Percentiles rank a stretch among this genome's conserved stretches.
These are phyloP conservation scores for Fusarium goolgardi DNA, from an alignment of 2,329 filamentous ascomycete genomes.

Conservation along the genomic window DNA sequence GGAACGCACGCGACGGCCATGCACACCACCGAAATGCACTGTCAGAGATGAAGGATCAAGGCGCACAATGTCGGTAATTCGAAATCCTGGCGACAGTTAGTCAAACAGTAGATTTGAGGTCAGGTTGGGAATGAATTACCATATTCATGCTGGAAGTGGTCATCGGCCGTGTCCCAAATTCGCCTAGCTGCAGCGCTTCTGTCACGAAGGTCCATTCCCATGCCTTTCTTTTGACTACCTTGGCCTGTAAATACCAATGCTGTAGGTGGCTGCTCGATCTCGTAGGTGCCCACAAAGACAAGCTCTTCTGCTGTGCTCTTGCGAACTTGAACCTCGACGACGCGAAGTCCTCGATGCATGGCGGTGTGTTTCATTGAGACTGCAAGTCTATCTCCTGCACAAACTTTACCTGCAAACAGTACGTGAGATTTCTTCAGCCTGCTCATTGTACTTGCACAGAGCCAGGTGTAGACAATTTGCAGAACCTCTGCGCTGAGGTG, in stretches of 20 bases:
- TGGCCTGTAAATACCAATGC: not conserved
- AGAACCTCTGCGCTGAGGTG: not conserved
- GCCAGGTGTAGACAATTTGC: not conserved
- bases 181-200: not conserved
- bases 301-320: not conserved
- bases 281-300: not conserved
- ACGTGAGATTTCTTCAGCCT: not conserved
- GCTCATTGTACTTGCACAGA: not conserved
- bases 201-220: not conserved
- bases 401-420: not conserved
- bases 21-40: not conserved
- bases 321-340: not conserved
- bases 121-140: not conserved
- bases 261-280: not conserved
- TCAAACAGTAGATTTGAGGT: too few species aligned
- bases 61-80: not conserved
- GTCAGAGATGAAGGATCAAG: not conserved
- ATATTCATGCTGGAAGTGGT: not conserved
- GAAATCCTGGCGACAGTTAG: not conserved
- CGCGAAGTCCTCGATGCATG: not conserved
- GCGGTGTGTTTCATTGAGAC: not conserved
- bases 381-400: not conserved
- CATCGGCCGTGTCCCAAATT: not conserved
- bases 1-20: not conserved
- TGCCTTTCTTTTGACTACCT: not conserved